These are phyloP conservation scores for Whalleya microplaca DNA, from an alignment of 2,329 filamentous ascomycete genomes.

Conservation along the genomic window DNA sequence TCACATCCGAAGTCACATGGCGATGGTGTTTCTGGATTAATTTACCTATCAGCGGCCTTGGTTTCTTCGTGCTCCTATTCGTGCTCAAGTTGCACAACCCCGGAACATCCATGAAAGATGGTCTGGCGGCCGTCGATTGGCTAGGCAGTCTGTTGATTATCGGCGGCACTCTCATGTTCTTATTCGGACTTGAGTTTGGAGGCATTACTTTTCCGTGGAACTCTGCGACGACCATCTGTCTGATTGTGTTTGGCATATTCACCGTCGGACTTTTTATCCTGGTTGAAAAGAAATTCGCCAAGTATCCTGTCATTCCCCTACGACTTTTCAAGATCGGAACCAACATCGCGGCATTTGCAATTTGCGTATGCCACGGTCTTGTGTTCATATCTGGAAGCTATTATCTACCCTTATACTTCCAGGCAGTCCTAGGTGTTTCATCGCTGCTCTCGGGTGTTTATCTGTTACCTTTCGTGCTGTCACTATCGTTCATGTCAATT, in stretches of 20 bases:
- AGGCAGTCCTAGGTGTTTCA: slow-evolving; percentile 64
- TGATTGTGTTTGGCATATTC: slow-evolving; percentile 73
- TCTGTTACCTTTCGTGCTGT: slow-evolving; percentile 70
- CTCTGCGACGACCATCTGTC: slow-evolving; percentile 74
- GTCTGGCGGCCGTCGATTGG: slow-evolving; percentile 67
- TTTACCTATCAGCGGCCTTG: slow-evolving; percentile 51
- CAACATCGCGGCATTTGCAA: slow-evolving; percentile 66
- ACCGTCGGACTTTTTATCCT: slow-evolving; percentile 68
- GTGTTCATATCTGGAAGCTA: slow-evolving; percentile 80
- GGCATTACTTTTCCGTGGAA: slow-evolving; percentile 76
- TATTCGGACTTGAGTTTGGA: slow-evolving; percentile 85
- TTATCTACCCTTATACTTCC: slow-evolving; percentile 83
- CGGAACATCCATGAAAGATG: slow-evolving; percentile 62
- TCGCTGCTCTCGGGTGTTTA: slow-evolving; percentile 72
- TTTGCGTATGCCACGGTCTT: slow-evolving; percentile 74
- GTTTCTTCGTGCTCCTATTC: slow-evolving; percentile 56
- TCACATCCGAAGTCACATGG: slow-evolving; percentile 66
- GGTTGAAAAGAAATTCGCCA: slow-evolving; percentile 73
- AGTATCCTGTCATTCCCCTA: slow-evolving; percentile 78
- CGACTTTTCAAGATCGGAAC: slow-evolving; percentile 68
- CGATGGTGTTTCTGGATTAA: slow-evolving; percentile 75
- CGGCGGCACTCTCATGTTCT: slow-evolving; percentile 80
- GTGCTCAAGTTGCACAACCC: slow-evolving; percentile 72
- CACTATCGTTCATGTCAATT: slow-evolving; percentile 66
- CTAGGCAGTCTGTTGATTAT: slow-evolving; percentile 62